Conservation (phyloP, 2,329 filamentous ascomycete genomes). For the Microsporum audouinii region DNA sequence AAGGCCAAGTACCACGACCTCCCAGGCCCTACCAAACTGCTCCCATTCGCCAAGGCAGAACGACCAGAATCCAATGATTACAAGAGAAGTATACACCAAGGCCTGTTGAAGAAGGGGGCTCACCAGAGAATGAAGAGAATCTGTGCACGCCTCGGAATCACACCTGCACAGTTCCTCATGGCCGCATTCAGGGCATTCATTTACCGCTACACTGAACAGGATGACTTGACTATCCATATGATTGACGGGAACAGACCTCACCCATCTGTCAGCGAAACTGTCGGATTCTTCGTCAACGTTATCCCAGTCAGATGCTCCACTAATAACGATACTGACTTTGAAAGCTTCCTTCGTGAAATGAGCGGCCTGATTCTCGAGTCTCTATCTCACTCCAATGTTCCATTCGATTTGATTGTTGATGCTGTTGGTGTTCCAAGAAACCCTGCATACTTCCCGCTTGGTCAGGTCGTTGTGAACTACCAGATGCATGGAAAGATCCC, state of each 20-base stretch:
- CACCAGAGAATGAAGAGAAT: constrained; percentile 22
- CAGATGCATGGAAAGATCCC: constrained; percentile 18
- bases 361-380: constrained; percentile 9
- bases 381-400: constrained; percentile 12
- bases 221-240: constrained; percentile 16
- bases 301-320: constrained; percentile 15
- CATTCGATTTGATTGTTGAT: constrained; percentile 15
- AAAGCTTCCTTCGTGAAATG: constrained; percentile 7
- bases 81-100: constrained; percentile 12
- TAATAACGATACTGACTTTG: constrained; percentile 6
- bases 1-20: constrained; percentile 11
- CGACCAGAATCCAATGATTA: constrained; percentile 11
- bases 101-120: constrained; percentile 12
- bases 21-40: constrained; percentile 10
- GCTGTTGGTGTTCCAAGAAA: constrained; percentile 10
- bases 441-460: constrained; percentile 12
- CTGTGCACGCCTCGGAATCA: constrained; percentile 17
- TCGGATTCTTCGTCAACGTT: constrained; percentile 19
- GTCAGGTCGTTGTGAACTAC: constrained; percentile 16
- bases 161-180: constrained; percentile 18
- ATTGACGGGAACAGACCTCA: constrained; percentile 18
- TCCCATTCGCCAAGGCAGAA: constrained; percentile 14
- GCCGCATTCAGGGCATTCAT: constrained; percentile 17
- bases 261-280: constrained; percentile 15
- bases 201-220: constrained; percentile 17